Conservation (phyloP, 23 red algal species). For the Gracilaria vermiculophylla region DNA sequence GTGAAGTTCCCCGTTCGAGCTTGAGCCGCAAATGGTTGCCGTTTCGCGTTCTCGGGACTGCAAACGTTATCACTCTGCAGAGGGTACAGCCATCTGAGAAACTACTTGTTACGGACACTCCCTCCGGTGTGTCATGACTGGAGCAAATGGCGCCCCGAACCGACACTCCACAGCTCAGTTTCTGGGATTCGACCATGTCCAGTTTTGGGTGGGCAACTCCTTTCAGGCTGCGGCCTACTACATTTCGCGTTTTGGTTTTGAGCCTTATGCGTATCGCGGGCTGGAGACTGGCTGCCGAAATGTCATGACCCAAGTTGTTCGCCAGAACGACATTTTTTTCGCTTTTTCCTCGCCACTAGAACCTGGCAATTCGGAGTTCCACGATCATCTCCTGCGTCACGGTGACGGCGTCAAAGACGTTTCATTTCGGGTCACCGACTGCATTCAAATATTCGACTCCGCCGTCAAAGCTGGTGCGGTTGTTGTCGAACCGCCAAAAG, state of each 20-base stretch:
- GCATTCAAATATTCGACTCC: conserved; percentile 56
- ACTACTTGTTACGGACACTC: not conserved
- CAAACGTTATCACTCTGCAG: not conserved
- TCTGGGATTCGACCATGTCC: conserved; percentile 88
- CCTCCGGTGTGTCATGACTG: not conserved
- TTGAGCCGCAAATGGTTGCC: not conserved
- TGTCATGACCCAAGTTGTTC: conserved; percentile 80
- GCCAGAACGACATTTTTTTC: conserved; percentile 75
- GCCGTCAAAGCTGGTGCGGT: conserved; percentile 65
- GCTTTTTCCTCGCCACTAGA: conserved; percentile 78
- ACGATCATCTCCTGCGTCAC: conserved; percentile 51
- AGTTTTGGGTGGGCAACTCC: conserved; percentile 93
- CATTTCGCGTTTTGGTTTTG: conserved; percentile 90
- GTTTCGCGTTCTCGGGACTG: not conserved
- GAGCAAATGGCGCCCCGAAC: not conserved
- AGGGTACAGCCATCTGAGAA: not conserved
- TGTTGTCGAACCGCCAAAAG: conserved; percentile 25
- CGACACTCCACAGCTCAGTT: conserved; percentile 7
- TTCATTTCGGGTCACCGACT: conserved; percentile 83
- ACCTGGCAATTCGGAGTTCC: conserved; percentile 48
- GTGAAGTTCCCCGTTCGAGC: too few relatives aligned
- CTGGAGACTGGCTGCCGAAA: conserved; percentile 89
- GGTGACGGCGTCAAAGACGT: conserved; percentile 96
- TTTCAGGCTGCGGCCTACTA: conserved; percentile 92
- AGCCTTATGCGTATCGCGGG: conserved; percentile 75